Evolutionary conservation across 352 stramenopile genomes (phyloP).

Genomic region (Globisporangium carolinianum): DNA sequence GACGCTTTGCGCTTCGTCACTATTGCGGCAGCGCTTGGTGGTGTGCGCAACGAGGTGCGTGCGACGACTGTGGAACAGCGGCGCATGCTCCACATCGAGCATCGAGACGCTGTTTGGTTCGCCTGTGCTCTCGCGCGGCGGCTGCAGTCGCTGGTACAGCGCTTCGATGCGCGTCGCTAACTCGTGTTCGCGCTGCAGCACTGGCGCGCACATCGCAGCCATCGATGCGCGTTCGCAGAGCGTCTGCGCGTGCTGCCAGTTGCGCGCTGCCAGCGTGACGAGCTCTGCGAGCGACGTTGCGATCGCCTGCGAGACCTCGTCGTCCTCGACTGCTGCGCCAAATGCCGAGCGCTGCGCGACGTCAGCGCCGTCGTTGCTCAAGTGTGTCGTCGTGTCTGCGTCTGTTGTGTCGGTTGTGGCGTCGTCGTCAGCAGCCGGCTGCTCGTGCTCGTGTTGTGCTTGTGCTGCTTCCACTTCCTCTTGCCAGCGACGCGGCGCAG

Average conservation of each 20-base stretch:
- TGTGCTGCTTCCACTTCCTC: constrained; percentile 25
- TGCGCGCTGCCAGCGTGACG: constrained; percentile 52
- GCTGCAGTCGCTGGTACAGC: constrained; percentile 50
- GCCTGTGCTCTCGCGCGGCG: constrained; percentile 5
- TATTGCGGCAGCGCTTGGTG: constrained; percentile 15
- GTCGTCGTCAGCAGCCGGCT: neutral
- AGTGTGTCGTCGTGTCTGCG: constrained; percentile 3
- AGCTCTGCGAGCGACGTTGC: constrained; percentile 44
- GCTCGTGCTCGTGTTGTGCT: constrained; percentile 17
- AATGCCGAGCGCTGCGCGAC: constrained; percentile 30
- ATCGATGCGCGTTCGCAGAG: constrained; percentile 50
- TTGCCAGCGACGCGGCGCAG: constrained; percentile 26
- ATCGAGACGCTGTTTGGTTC: constrained; percentile 8
- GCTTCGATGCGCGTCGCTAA: constrained; percentile 41
- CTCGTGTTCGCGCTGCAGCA: constrained; percentile 39
- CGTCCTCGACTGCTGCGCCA: constrained; percentile 52
- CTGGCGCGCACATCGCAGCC: constrained; percentile 41
- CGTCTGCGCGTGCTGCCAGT: constrained; percentile 60
- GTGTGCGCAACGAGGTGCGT: constrained; percentile 53
- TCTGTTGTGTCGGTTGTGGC: neutral
- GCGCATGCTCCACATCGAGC: constrained; percentile 7
- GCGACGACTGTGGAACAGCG: constrained; percentile 26
- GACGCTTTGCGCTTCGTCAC: constrained; percentile 22
- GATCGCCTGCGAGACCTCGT: constrained; percentile 61
- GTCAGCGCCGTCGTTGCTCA: constrained; percentile 11